Evolutionary conservation across 768 basidiomycete species (phyloP), one percentile per base, ranked within the genome.

Genomic region (Rhizopogon salebrosus): DNA sequence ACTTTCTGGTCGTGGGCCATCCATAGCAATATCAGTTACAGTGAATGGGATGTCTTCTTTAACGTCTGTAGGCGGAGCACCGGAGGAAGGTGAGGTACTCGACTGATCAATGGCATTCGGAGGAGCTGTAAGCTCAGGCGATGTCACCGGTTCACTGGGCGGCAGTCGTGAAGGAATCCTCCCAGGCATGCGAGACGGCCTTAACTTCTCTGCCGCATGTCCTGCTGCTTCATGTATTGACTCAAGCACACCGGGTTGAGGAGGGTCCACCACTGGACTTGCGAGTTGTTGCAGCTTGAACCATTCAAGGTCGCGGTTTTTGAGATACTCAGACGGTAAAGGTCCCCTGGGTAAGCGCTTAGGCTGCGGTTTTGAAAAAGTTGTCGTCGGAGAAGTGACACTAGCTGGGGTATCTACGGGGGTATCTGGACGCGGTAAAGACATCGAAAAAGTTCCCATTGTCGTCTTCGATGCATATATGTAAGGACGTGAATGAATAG

Each of bases 221-320:
- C 22, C 29, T 16, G 22, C 16, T 3, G 14, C 14, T 22, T 46
- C 31, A 4, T 16, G 22, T 18, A 5, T 10, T 6, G 22, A 9
- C 8, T 34, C 10, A 1, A n/a, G 14, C 31, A 9, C 11, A 23
- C 14, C 7, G 1, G 20, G 20, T 22, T 29, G 45, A 16, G 14
- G 13, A 31, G 3, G 5, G 11, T 29, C 18, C 13, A 13, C 42
- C 18, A 13, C 27, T 7, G 42, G 45, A 34, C 45, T 46, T 34
- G 5, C 23, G 23, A 18, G 67, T 20, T 52, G 55, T 0, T 52
- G 31, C 0, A 60, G 51, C 39, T 58, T 69, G 24, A 60, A 70
- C 60, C 63, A 68, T 38, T 67, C 60, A 36, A 68, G 56, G 37
- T 68, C 67, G 35, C 66, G 67, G 13, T 65, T 60, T 31, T 60